Base-by-base conservation (phyloP, 768 basidiomycete species). In the Trametes villosa region DNA sequence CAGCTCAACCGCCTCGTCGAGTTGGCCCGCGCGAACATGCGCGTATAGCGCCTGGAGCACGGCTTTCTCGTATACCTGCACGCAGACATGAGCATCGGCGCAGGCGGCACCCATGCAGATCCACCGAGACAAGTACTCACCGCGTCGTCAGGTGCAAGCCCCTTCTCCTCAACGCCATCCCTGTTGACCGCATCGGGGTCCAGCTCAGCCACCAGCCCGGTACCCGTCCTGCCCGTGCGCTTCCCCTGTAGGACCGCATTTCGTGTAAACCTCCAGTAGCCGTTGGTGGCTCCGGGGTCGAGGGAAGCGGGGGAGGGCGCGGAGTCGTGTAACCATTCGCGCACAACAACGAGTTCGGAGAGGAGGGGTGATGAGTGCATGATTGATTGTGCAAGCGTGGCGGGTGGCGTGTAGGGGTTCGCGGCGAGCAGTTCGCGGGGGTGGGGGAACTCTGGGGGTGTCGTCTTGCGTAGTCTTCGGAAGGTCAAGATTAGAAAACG, bases 311-410 rank as follows among this genome's bases (percentile, higher is more conserved):
- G 83, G 0, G 88, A 86, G 0, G 86, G 84, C 0, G 91, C 89
- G 0, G 83, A 88, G 41, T 92, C 89, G 62, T 93, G 90, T 1
- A 94, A 79, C 93, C 93, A 95, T 71, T 94, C 91, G n/a, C 90
- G 85, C 9, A 94, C 86, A 44, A 90, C 86, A 46, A 91, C 79
- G 55, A 94, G 89, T 61, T 93, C 92, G 0, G 83, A 74, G 34
- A 94, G 84, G 2, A 88, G 78, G 0, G 84, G 85, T 0, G 87
- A 91, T 3, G 83, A 74, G 48, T 82, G 74, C 79, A 95, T 82
- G 51, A 92, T 83, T 3, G 86, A 82, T 69, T 92, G 87, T 0
- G 89, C 89, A 27, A 95, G 81, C 0, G 86, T 86, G 5, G 85
- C 81, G 0, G 89, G 86, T 0, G 94, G 92, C 0, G 89, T 90